A percentile compares a stretch with the other conserved stretches of the same genome.
Conservation (phyloP, 1,284 basidiomycete species). For the Rhodotorula sp. region DNA sequence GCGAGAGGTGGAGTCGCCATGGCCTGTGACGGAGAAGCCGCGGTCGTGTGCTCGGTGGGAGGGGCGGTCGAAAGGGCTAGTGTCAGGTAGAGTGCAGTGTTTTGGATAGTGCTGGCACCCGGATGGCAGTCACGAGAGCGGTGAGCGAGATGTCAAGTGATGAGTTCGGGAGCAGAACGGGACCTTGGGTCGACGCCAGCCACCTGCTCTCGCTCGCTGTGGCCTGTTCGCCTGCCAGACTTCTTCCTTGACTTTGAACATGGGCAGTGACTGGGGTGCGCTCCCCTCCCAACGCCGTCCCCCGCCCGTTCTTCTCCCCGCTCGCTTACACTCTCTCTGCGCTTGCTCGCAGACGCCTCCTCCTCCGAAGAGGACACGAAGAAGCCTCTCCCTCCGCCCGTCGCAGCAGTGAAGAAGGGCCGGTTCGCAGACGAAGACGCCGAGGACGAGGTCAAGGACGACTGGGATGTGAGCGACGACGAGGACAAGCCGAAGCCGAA, state of each 20-base stretch:
- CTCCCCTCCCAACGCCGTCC: neutral
- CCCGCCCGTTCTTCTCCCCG: neutral
- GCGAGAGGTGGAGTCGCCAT: neutral
- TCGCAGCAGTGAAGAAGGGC: constrained; percentile 54
- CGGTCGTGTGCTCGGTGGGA: no score
- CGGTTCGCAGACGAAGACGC: constrained; percentile 82
- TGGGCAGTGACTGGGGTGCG: constrained; percentile 33
- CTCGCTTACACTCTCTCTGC: neutral
- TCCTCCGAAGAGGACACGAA: constrained; percentile 53
- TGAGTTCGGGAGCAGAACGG: no score
- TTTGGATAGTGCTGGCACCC: no score
- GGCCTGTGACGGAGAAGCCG: no score
- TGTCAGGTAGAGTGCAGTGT: no score
- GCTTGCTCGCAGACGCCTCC: constrained; percentile 51
- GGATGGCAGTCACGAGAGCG: no score
- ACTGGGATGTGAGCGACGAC: constrained; percentile 81
- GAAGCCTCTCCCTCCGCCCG: constrained; percentile 37
- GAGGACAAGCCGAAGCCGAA: constrained; percentile 54
- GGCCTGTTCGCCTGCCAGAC: neutral
- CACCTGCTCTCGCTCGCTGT: neutral
- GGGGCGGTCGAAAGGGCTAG: no score
- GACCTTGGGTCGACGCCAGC: no score
- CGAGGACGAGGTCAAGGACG: constrained; percentile 73
- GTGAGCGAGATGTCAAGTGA: no score
- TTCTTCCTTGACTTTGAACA: neutral